Base-by-base conservation (phyloP, 2,329 filamentous ascomycete species). In the Verticillium isaacii region DNA sequence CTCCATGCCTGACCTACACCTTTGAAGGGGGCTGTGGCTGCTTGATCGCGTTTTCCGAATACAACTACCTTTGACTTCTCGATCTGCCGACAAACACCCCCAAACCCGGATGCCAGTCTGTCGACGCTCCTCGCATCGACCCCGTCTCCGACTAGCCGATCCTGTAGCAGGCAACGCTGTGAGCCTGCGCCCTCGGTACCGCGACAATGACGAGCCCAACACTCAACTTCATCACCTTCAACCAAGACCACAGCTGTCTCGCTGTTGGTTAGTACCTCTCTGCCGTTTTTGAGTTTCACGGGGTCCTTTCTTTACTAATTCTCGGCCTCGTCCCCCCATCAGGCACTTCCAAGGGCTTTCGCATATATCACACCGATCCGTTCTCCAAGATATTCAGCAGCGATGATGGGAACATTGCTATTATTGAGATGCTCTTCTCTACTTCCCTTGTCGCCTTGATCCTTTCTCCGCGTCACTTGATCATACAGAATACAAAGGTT, bases 151-250 rank as follows among this genome's bases (percentile, higher is more conserved):
- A 14, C 34, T 14, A 36, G 34, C 7, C 34, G 34, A 14, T 19
- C 19, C 19, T 52, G 45, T 19, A 14, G 19, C 11, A 23, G 45
- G 17, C 29, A 19, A 19, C 11, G 12, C 45, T 19, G 9, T 19
- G 45, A 52, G 45, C 45, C 45, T 25, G 23, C 45, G 8, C 19
- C 23, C 45, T 52, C 45, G 9, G 19, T 7, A 23, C 12, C 45
- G 17, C 64, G 71, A 80, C 68, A 64, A 92, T 92, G 88, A 79
- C 88, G 66, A 83, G 73, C 66, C 88, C 89, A 74, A 80, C 87
- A 57, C 92, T 98, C 81, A 99, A 99, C 78, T 99, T 96, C 79
- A 92, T 99, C 71, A 97, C 94, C 52, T 99, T 98, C 79, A 99
- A 99, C 78, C 95, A 99, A 82, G 95, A 99, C 82, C 93, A 97